Conservation (phyloP, 805 yeast species). For the Myxozyma neotropica region DNA sequence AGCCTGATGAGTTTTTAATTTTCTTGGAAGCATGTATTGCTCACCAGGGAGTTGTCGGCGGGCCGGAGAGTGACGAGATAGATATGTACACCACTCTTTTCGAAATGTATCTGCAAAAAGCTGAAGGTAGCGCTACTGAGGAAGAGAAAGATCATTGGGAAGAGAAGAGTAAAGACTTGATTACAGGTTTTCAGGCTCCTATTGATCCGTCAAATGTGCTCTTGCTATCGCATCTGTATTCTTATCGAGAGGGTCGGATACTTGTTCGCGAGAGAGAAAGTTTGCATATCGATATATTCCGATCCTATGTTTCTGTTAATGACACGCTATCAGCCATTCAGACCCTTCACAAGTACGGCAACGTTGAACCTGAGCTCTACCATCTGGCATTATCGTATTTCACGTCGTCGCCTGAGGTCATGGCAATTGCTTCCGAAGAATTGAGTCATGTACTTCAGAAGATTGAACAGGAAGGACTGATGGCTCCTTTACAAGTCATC, state of each 20-base stretch:
- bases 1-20: constrained; percentile 84
- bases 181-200: constrained; percentile 51
- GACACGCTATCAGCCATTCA: constrained; percentile 61
- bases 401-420: constrained; percentile 57
- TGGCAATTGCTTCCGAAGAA: constrained; percentile 45
- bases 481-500: constrained; percentile 78
- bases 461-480: constrained; percentile 54
- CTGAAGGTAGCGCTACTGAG: constrained; percentile 46
- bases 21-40: constrained; percentile 75
- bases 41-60: constrained; percentile 54
- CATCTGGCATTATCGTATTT: constrained; percentile 65
- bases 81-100: constrained; percentile 77
- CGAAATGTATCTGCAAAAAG: constrained; percentile 74
- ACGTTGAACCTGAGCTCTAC: constrained; percentile 63
- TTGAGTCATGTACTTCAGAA: constrained; percentile 55
- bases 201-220: constrained; percentile 60
- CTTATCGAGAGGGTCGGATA: constrained; percentile 40
- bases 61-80: constrained; percentile 65
- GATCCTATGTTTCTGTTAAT: constrained; percentile 61
- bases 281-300: constrained; percentile 64
- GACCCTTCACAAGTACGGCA: constrained; percentile 62
- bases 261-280: constrained; percentile 43
- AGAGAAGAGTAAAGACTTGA: constrained; percentile 59
- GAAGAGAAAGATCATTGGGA: constrained; percentile 60
- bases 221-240: constrained; percentile 56